phyloP scores from a whole-genome alignment of 306 rosid species.

The Heteromeles arbutifolia region DNA sequence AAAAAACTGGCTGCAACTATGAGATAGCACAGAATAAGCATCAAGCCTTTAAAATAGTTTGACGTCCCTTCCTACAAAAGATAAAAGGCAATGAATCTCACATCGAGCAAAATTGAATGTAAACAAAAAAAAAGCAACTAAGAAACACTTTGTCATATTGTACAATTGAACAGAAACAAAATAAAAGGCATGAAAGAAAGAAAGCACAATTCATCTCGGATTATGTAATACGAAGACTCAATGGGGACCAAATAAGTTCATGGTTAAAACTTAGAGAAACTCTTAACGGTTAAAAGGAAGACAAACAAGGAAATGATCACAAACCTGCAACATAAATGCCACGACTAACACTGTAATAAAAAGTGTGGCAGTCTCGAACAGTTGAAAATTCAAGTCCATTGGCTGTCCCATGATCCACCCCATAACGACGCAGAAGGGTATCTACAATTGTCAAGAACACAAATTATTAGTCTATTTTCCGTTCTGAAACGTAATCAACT shows the following conservation, averaged over 20 bases:
- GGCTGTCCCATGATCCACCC: constrained; percentile 91
- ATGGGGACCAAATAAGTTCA: background rate
- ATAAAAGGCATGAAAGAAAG: background rate
- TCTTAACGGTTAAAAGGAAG: background rate
- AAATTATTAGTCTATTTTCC: no score
- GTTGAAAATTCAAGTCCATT: constrained; percentile 94
- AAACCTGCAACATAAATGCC: constrained; percentile 93
- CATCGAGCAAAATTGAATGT: background rate
- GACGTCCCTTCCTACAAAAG: constrained; percentile 91
- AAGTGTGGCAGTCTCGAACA: constrained; percentile 88
- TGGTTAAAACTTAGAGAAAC: background rate
- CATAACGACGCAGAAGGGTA: constrained; percentile 89
- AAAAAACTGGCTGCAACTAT: constrained; percentile 93
- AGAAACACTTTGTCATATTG: background rate
- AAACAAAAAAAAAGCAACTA: background rate
- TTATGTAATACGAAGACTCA: background rate
- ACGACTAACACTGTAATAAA: constrained; percentile 87
- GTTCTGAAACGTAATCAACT: background rate
- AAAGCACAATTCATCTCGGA: background rate
- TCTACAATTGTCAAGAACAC: constrained; percentile 24
- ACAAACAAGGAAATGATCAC: constrained; percentile 2
- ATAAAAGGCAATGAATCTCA: constrained; percentile 10
- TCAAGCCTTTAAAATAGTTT: constrained; percentile 85
- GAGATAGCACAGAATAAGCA: constrained; percentile 90
- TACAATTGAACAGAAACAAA: background rate